Conservation (phyloP, 139 green algal genomes). For the Mesotaenium endlicherianum region DNA sequence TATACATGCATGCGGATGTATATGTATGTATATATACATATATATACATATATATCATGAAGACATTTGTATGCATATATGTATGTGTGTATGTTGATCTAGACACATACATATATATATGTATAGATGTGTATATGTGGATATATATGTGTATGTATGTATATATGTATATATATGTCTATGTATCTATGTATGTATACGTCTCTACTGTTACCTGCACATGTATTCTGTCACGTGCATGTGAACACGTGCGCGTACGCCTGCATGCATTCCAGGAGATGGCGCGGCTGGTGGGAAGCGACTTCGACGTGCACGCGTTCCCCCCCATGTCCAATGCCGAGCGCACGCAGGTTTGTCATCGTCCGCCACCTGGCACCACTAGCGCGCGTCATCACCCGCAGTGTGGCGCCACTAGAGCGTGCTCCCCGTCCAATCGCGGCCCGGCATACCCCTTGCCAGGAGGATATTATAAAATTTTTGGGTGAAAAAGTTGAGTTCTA, state of each 20-base stretch:
- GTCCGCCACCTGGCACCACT: too few relatives aligned
- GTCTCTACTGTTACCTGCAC: neutral
- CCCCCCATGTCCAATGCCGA: neutral
- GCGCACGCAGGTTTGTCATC: neutral
- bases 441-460: too few relatives aligned
- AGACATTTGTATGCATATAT: neutral
- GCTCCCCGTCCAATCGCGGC: too few relatives aligned
- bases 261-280: neutral
- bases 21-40: too few relatives aligned
- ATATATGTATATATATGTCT: neutral
- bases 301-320: neutral
- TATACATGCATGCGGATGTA: too few relatives aligned
- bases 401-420: too few relatives aligned
- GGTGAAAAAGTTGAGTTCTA: too few relatives aligned
- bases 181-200: neutral
- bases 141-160: neutral
- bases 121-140: neutral
- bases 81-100: neutral
- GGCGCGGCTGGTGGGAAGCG: neutral
- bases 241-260: too few relatives aligned
- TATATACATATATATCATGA: too few relatives aligned
- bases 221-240: neutral
- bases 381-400: too few relatives aligned
- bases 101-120: slow-evolving; percentile 7
- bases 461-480: too few relatives aligned